phyloP scores from a whole-genome alignment of 495 filamentous ascomycete genomes.

The Annulohypoxylon nitens region DNA sequence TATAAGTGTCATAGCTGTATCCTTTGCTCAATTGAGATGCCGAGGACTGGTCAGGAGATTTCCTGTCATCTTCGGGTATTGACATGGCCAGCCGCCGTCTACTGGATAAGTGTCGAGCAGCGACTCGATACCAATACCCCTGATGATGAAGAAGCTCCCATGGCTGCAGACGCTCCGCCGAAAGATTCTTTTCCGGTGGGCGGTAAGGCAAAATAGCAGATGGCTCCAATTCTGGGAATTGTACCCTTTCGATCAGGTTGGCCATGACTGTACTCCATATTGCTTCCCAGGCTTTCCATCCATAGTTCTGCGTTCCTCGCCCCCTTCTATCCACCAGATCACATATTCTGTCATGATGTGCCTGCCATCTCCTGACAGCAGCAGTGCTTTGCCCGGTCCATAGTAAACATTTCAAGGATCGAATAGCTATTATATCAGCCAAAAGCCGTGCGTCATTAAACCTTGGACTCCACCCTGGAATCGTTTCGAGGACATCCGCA shows the following conservation, averaged over 20 bases:
- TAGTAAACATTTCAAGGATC: conserved; percentile 82
- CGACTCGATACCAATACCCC: conserved; percentile 85
- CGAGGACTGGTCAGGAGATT: conserved; percentile 73
- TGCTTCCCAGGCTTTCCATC: conserved; percentile 90
- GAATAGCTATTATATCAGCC: conserved; percentile 81
- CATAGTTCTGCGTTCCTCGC: conserved; percentile 83
- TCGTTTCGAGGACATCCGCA: conserved; percentile 85
- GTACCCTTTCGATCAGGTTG: conserved; percentile 75
- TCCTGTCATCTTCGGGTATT: conserved; percentile 81
- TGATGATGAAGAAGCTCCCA: conserved; percentile 88
- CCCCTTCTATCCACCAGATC: conserved; percentile 85
- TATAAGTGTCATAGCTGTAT: conserved; percentile 85
- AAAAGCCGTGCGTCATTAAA: conserved; percentile 89
- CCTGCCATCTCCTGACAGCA: conserved; percentile 81
- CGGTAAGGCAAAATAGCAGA: conserved; percentile 62
- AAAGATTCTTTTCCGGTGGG: conserved; percentile 74
- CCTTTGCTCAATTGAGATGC: conserved; percentile 75
- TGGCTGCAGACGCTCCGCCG: conserved; percentile 75
- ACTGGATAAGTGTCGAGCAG: conserved; percentile 72
- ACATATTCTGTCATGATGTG: conserved; percentile 75
- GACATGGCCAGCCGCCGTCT: conserved; percentile 72
- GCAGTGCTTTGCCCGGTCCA: conserved; percentile 79
- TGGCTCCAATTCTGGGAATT: conserved; percentile 61
- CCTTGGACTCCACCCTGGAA: conserved; percentile 84
- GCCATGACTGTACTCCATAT: conserved; percentile 87